These are phyloP conservation scores for Nemania sp. DNA, from an alignment of 2,329 filamentous ascomycete genomes.

Conservation along the genomic window DNA sequence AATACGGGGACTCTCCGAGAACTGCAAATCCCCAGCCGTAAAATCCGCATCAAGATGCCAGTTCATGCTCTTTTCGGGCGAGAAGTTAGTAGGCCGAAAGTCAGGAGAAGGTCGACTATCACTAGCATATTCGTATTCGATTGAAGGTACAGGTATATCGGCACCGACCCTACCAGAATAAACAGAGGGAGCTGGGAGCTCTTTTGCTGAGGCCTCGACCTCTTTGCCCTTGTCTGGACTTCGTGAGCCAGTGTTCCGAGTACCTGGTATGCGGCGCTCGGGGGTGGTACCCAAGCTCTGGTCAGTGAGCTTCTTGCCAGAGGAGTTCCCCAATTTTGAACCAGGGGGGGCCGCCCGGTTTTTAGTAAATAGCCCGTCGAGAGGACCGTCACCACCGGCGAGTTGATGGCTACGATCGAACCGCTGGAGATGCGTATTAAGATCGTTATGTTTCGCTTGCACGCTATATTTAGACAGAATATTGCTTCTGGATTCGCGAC, in stretches of 20 bases:
- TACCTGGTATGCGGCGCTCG: slow-evolving; percentile 41
- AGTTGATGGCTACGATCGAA: slow-evolving; percentile 51
- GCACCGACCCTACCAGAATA: slow-evolving; percentile 15
- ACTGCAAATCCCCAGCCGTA: slow-evolving; percentile 66
- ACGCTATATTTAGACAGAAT: slow-evolving; percentile 38
- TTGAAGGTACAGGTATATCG: slow-evolving; percentile 44
- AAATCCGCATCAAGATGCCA: slow-evolving; percentile 71
- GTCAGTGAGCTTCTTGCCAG: slow-evolving; percentile 54
- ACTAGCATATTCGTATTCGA: slow-evolving; percentile 44
- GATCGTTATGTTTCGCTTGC: slow-evolving; percentile 49
- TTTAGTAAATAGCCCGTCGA: slow-evolving; percentile 54
- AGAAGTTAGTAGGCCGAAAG: slow-evolving; percentile 42
- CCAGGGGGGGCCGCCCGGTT: slow-evolving; percentile 52
- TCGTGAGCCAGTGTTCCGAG: slow-evolving; percentile 35
- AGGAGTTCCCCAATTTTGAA: slow-evolving; percentile 52
- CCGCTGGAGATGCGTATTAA: slow-evolving; percentile 48
- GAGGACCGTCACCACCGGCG: slow-evolving; percentile 39
- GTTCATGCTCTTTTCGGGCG: slow-evolving; percentile 65
- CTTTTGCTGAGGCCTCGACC: slow-evolving; percentile 6
- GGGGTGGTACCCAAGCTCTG: slow-evolving; percentile 49
- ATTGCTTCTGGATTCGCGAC: slow-evolving; percentile 40
- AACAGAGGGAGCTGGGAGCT: background rate
- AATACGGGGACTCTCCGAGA: slow-evolving; percentile 68
- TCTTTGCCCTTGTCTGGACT: slow-evolving; percentile 28
- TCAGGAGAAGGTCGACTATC: slow-evolving; percentile 44